Evolutionary conservation across 108 stramenopile genomes (phyloP), one percentile per base, ranked within the genome.

Genomic region (Craspedostauros australis): DNA sequence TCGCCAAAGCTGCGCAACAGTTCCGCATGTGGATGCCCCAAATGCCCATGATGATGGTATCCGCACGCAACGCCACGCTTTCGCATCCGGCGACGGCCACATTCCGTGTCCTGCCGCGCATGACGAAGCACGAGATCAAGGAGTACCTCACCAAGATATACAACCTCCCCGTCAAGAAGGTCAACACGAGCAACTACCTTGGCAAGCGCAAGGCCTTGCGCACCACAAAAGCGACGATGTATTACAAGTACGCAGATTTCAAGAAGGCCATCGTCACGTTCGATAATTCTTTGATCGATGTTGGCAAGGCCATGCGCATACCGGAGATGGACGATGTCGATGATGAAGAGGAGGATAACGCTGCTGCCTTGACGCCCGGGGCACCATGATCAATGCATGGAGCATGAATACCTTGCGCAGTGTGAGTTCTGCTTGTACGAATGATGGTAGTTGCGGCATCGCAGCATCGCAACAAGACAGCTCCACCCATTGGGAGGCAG

Each of bases 61-160:
- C 73, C 31, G 86, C 90, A 22, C 38, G 36, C 7, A 73, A 83
- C 46, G 90, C 86, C 15, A 86, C 86, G 4, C 59, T 64, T 11
- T 60, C 57, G 25, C 25, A 70, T 31, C 84, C 86, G 0, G 80
- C 86, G 2, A 57, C 57, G 23, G 95, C 95, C 15, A 65, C 76
- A 11, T 94, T 96, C 60, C 77, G 89, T 11, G 77, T 93, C 2
- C 52, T 78, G 36, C 95, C 95, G 1, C 64, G 56, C 38, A 96
- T 96, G 95, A 96, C 95, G 16, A 96, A 96, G 53, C 88, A 88
- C 50, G 95, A 96, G 76, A 84, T 96, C 38, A 86, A 86, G 49
- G 93, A 96, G 63, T 91, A 96, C 56, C 54, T 96, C 19, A 79
- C 80, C 31, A 94, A 96, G 61, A 95, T 96, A 22, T 96, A 96